phyloP scores from a whole-genome alignment of 2,329 filamentous ascomycete species.

The Cyclaneusma minus region DNA sequence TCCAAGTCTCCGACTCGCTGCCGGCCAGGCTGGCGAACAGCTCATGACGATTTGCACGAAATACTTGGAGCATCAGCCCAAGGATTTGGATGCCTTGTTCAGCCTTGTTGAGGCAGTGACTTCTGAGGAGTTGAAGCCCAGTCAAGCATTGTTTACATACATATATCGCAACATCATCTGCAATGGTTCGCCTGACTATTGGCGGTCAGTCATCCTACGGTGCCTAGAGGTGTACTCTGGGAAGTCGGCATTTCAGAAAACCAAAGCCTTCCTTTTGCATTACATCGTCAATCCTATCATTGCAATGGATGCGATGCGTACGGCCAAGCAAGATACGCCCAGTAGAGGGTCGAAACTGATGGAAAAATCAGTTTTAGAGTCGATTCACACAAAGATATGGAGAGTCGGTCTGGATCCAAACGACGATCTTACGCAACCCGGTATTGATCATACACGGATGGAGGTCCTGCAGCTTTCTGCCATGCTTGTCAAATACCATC shows the following conservation, averaged over 20 bases:
- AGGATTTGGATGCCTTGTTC: conserved; percentile 73
- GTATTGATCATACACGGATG: conserved; percentile 91
- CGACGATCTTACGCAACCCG: conserved; percentile 70
- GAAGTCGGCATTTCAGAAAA: conserved; percentile 66
- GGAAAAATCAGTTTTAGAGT: conserved; percentile 75
- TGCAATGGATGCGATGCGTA: conserved; percentile 86
- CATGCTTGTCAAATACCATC: conserved; percentile 89
- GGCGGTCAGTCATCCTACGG: conserved; percentile 65
- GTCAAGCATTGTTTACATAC: conserved; percentile 62
- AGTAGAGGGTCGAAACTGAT: conserved; percentile 56
- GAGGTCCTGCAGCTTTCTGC: conserved; percentile 91
- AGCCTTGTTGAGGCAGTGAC: conserved; percentile 73
- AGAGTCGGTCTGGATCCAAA: conserved; percentile 71
- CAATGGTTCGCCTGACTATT: conserved; percentile 72
- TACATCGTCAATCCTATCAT: conserved; percentile 92
- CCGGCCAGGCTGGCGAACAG: conserved; percentile 79
- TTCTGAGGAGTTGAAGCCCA: conserved; percentile 63
- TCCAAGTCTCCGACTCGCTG: conserved; percentile 60
- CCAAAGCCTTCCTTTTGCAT: conserved; percentile 84
- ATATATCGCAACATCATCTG: conserved; percentile 76
- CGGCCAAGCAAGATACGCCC: conserved; percentile 44
- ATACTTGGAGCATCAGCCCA: conserved; percentile 58
- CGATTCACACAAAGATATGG: conserved; percentile 88
- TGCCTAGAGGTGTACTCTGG: conserved; percentile 79
- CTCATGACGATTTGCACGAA: conserved; percentile 73